Conservation (phyloP, 768 basidiomycete species). For the Coprinopsis strossmayeri region DNA sequence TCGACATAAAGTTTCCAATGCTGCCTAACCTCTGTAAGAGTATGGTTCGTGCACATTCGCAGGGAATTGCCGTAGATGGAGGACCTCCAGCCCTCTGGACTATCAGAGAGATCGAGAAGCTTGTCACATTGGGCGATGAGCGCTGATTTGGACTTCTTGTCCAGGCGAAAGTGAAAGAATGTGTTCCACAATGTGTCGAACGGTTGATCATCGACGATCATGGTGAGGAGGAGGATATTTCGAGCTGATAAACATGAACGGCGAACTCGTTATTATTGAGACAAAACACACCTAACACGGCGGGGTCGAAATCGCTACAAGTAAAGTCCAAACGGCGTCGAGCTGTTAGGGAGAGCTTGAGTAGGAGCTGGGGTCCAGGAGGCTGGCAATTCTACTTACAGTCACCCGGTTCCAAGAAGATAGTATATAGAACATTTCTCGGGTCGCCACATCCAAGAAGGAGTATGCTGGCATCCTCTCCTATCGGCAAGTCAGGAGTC, state of each 20-base stretch:
- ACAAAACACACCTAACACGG: conserved; percentile 35
- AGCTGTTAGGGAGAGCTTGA: conserved; percentile 12
- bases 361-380: background rate
- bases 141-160: conserved; percentile 24
- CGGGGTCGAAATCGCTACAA: conserved; percentile 45
- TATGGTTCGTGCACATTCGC: conserved; percentile 31
- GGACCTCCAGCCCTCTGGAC: conserved; percentile 14
- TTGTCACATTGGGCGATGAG: conserved; percentile 33
- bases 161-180: conserved; percentile 43
- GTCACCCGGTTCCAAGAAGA: conserved; percentile 22
- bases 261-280: no score
- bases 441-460: conserved; percentile 55
- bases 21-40: conserved; percentile 31
- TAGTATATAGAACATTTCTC: conserved; percentile 41
- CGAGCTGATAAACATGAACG: conserved; percentile 40
- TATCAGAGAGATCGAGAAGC: conserved; percentile 26
- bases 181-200: conserved; percentile 30
- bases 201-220: conserved; percentile 28
- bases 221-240: conserved; percentile 39
- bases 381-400: conserved; percentile 20
- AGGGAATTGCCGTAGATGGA: conserved; percentile 30
- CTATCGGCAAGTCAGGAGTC: conserved; percentile 40
- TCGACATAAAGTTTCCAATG: conserved; percentile 32
- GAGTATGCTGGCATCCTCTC: conserved; percentile 38
- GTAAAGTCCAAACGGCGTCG: conserved; percentile 42